Evolutionary conservation across 2,329 filamentous ascomycete genomes (phyloP), one percentile per base, ranked within the genome.

Genomic region (Cladosporium sp.): DNA sequence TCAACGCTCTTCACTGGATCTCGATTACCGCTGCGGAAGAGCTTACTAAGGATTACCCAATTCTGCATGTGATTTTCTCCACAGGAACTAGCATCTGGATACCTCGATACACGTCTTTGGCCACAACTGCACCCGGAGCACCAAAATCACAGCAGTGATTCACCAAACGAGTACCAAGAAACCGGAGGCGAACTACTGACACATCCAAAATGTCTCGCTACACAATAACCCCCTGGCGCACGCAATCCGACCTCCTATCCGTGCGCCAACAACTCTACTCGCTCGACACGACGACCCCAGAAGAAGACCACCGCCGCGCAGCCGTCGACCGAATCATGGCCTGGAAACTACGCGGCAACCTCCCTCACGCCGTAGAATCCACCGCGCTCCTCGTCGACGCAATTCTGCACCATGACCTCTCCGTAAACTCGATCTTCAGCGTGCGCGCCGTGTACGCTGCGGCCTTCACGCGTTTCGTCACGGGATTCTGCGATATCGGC

Each of bases 341-440:
- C 46, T 82, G 84, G 85, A 82, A 85, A 76, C 78, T 85, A 61
- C 80, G 85, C 64, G 83, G 83, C 56, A 81, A 81, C 59, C 85
- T 89, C 54, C 87, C 88, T 49, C 85, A 92, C 70, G 76, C 89
- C 68, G 79, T 92, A 48, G 87, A 92, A 69, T 86, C 84, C 30
- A 91, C 87, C 36, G 85, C 84, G 2, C 77, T 89, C 55, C 73
- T 93, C 52, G 80, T 80, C 57, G 82, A 85, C 53, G 86, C 85
- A 22, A 71, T 84, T 16, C 69, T 90, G 45, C 79, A 82, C 61
- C 86, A 90, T 69, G 72, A 74, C 33, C 63, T 63, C 35, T 49
- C 65, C 36, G 49, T 62, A 36, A 70, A 76, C 36, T 73, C 73
- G 38, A 72, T 73, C 43, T 84, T 86, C 68, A 79, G 82, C 41